These are phyloP conservation scores for Histomonas meleagridis DNA, from an alignment of 208 protist genomes.

Conservation along the genomic window DNA sequence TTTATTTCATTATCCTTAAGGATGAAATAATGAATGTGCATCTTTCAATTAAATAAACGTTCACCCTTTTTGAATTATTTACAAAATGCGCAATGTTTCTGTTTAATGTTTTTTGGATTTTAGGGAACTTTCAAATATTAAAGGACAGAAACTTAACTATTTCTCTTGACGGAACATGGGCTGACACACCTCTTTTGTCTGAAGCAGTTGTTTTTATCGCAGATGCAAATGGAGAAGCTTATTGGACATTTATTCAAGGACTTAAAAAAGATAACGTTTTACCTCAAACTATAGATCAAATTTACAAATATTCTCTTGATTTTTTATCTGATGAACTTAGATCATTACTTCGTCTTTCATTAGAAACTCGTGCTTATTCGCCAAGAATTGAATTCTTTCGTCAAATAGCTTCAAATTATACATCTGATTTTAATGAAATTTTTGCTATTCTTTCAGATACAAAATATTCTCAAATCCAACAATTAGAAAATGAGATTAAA, in stretches of 20 bases:
- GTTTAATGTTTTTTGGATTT: no score
- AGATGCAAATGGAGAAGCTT: constrained; percentile 19
- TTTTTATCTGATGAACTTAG: constrained; percentile 12
- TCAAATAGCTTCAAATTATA: not conserved
- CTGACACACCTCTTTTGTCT: not conserved
- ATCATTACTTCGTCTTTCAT: not conserved
- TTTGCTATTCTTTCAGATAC: not conserved
- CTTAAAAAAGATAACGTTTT: not conserved
- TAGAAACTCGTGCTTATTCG: not conserved
- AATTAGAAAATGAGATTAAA: not conserved
- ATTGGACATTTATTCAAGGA: constrained; percentile 6
- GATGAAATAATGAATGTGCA: no score
- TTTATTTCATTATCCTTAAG: no score
- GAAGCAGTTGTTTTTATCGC: constrained; percentile 1
- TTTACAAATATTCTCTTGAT: not conserved
- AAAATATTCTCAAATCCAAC: not conserved
- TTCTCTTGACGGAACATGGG: not conserved
- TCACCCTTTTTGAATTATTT: no score
- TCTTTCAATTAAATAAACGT: no score
- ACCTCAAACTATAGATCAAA: not conserved
- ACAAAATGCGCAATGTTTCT: no score
- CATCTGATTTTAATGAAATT: not conserved
- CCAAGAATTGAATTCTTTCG: constrained; percentile 2
- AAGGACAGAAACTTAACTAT: not conserved
- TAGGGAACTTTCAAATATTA: not conserved